phyloP scores from a whole-genome alignment of 495 filamentous ascomycete genomes.

The Poronia punctata region DNA sequence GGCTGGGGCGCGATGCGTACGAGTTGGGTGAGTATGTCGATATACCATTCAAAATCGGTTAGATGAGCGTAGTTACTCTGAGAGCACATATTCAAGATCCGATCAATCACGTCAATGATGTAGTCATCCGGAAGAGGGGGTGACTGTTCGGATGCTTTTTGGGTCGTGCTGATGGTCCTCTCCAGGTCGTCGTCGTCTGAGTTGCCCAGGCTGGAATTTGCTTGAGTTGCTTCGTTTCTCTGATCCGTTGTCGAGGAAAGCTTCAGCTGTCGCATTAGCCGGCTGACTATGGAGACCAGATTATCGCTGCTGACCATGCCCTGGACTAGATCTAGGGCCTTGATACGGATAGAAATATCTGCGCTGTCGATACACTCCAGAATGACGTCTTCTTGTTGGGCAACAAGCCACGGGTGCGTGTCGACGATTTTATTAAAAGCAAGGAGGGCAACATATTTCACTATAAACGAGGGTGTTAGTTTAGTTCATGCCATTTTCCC shows the following conservation, averaged over 20 bases:
- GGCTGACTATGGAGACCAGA: constrained; percentile 72
- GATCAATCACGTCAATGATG: constrained; percentile 64
- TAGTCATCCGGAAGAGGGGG: constrained; percentile 72
- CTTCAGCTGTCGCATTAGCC: constrained; percentile 76
- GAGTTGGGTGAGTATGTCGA: constrained; percentile 74
- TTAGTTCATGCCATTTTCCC: too few relatives aligned
- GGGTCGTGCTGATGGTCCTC: constrained; percentile 26
- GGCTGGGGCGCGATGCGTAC: constrained; percentile 54
- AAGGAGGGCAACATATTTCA: constrained; percentile 94
- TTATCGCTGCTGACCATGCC: constrained; percentile 87
- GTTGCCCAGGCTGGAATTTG: constrained; percentile 28
- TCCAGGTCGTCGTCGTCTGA: constrained; percentile 54
- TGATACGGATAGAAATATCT: constrained; percentile 92
- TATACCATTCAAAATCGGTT: constrained; percentile 93
- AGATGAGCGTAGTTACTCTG: constrained; percentile 79
- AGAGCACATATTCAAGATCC: constrained; percentile 87
- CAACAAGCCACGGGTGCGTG: constrained; percentile 80
- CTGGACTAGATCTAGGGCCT: constrained; percentile 83
- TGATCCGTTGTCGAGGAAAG: constrained; percentile 37
- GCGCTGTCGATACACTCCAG: constrained; percentile 90
- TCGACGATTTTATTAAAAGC: constrained; percentile 91
- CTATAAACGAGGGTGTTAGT: too few relatives aligned
- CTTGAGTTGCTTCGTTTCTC: constrained; percentile 20
- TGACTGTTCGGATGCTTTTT: constrained; percentile 27
- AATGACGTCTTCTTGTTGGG: constrained; percentile 89